Conservation (phyloP, 1,284 basidiomycete genomes). For the Trichosporon faecale region DNA sequence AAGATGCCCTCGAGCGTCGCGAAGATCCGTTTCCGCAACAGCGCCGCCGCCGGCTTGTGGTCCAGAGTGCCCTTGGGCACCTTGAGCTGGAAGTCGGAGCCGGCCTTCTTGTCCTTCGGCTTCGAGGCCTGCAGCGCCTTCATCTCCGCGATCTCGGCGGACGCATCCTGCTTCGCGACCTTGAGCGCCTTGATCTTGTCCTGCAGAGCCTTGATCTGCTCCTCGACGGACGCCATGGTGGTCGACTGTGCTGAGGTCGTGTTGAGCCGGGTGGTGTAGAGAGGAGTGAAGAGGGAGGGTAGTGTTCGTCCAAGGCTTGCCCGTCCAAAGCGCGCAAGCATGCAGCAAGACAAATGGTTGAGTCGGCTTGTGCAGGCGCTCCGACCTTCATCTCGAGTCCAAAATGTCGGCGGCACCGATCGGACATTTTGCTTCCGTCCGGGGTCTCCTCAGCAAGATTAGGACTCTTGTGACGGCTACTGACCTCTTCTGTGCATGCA, state of each 20-base stretch:
- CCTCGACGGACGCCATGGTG: slow-evolving; percentile 26
- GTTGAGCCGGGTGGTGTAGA: background rate
- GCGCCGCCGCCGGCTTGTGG: slow-evolving; percentile 92
- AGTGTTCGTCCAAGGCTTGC: background rate
- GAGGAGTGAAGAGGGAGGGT: background rate
- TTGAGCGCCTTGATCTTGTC: slow-evolving; percentile 49
- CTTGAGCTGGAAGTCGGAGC: slow-evolving; percentile 36
- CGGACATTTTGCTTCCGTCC: slow-evolving; percentile 20
- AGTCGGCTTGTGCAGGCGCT: background rate
- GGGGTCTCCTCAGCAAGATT: background rate
- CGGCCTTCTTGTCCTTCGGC: slow-evolving; percentile 37
- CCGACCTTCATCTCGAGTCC: background rate
- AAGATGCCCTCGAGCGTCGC: slow-evolving; percentile 84
- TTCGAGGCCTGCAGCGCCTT: slow-evolving; percentile 45
- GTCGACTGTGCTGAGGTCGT: slow-evolving; percentile 1
- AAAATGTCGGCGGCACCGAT: slow-evolving; percentile 18
- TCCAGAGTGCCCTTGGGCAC: slow-evolving; percentile 81
- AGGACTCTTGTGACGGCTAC: no score
- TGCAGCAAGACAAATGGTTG: slow-evolving; percentile 15
- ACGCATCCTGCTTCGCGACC: slow-evolving; percentile 46
- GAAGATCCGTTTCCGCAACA: slow-evolving; percentile 87
- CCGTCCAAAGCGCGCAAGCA: slow-evolving; percentile 21
- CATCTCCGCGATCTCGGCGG: slow-evolving; percentile 50
- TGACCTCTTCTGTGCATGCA: no score
- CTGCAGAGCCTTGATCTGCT: slow-evolving; percentile 47